Conservation (phyloP, 2,329 filamentous ascomycete species). For the Phyllosticta citrichinensis region DNA sequence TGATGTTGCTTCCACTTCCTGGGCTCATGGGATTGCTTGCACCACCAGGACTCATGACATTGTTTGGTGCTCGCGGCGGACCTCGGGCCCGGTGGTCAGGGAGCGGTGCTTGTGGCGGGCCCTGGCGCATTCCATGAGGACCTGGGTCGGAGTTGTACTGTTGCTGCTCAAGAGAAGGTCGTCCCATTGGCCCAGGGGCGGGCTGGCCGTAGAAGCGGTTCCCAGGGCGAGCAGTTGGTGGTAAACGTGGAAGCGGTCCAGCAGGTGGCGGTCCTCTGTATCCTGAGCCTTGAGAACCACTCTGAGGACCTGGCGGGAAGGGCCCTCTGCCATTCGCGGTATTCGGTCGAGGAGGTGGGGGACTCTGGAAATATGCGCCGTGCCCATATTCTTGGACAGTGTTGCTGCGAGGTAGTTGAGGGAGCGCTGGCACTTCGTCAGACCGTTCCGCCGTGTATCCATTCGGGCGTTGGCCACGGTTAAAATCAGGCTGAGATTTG, state of each 20-base stretch:
- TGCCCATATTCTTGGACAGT: conserved; percentile 19
- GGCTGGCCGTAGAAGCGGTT: neutral
- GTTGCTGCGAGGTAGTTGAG: conserved; percentile 41
- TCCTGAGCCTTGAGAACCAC: conserved; percentile 12
- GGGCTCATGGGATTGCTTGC: neutral
- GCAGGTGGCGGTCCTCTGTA: conserved; percentile 14
- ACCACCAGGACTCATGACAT: neutral
- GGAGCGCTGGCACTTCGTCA: conserved; percentile 43
- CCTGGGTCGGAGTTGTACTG: conserved; percentile 16
- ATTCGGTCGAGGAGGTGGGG: neutral
- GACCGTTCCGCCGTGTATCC: conserved; percentile 59
- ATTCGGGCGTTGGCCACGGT: conserved; percentile 21
- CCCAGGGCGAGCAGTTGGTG: neutral
- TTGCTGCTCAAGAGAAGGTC: conserved; percentile 18
- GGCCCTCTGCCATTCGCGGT: neutral
- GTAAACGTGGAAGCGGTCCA: neutral
- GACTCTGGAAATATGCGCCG: conserved; percentile 20
- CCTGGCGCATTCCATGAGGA: neutral
- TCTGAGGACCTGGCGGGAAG: neutral
- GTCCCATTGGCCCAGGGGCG: conserved; percentile 8
- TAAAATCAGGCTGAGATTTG: conserved; percentile 57
- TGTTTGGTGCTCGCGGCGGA: neutral
- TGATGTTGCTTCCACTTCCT: conserved; percentile 21
- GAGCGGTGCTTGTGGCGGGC: conserved; percentile 1
- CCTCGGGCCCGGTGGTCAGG: conserved; percentile 12